Base-by-base conservation (phyloP, 257 asterid species). In the Handroanthus guayacan region DNA sequence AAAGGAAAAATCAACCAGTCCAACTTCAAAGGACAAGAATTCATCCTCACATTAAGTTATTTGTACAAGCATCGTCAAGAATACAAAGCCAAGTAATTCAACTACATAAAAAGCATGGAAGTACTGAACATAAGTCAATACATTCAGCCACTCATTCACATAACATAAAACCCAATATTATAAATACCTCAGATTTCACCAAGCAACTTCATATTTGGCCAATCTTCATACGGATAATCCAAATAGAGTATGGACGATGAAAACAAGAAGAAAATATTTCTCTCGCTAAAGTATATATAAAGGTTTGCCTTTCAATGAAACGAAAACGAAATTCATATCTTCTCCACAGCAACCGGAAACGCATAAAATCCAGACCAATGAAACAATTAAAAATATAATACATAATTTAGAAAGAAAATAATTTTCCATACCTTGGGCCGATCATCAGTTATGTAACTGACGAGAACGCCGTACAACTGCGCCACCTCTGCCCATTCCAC, bases 401-500 rank as follows among this genome's bases (percentile, higher is more conserved):
- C 10, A 50, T 81, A n/a, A 39, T 9, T 7, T 3, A 31, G 48
- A 5, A 3, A 5, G 36, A 25, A 43, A 68, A 67, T 31, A 45
- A 10, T 31, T 37, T 56, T 38, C 58, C 79, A 16, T 39, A 95
- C 97, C 92, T 95, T 90, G 18, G 80, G 75, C 36, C 88, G 85
- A 43, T 83, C 97, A 78, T 95, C 91, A 7, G 86, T 84, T 11
- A 91, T 69, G 64, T 82, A 88, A 67, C 81, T 73, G 55, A 88
- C 64, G 56, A 92, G 83, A 51, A 86, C 78, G 14, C 87, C 86
- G 74, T 81, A 95, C 57, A 91, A 78, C 75, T 84, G 88, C 69
- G 83, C 75, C 71, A 89, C 87, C 12, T 89, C 93, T 11, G 71
- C 75, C 98, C 98, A 95, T 51, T 9, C 76, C 50, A 76, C 90